phyloP scores from a whole-genome alignment of 2,329 filamentous ascomycete genomes.

The Penicillium capsulatum region DNA sequence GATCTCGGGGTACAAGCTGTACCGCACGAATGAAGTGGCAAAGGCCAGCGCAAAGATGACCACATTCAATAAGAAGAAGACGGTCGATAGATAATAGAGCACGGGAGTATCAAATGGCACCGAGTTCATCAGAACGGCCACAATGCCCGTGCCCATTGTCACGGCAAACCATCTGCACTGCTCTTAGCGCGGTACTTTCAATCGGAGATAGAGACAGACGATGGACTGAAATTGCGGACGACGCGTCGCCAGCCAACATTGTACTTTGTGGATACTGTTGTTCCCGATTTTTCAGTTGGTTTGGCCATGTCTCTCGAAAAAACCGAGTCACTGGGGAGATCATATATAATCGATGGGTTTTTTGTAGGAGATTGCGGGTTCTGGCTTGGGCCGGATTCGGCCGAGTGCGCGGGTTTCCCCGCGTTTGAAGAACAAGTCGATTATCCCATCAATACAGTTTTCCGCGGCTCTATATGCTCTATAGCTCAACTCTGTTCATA shows the following conservation, averaged over 20 bases:
- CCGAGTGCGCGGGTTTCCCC: constrained; percentile 5
- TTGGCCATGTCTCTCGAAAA: no score
- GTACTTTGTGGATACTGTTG: constrained; percentile 14
- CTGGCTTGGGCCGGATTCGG: constrained; percentile 1
- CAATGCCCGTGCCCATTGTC: constrained; percentile 66
- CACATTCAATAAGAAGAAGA: constrained; percentile 59
- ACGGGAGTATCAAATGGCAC: constrained; percentile 58
- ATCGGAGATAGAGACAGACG: constrained; percentile 37
- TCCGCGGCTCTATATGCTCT: no score
- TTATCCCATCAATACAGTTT: no score
- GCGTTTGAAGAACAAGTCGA: no score
- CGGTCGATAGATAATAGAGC: constrained; percentile 57
- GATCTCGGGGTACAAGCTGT: constrained; percentile 58
- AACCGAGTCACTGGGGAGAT: no score
- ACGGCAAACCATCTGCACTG: constrained; percentile 54
- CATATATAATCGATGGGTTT: no score
- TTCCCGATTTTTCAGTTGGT: not conserved
- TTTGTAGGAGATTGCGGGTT: not conserved
- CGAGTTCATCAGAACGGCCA: constrained; percentile 58
- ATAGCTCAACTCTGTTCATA: no score
- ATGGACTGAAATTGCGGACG: constrained; percentile 54
- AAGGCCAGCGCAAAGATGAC: constrained; percentile 55
- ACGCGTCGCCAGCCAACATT: constrained; percentile 36
- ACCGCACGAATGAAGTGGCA: constrained; percentile 55
- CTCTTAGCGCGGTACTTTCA: not conserved